These are phyloP conservation scores for Tricholoma terreum DNA, from an alignment of 768 basidiomycete genomes.

Conservation along the genomic window DNA sequence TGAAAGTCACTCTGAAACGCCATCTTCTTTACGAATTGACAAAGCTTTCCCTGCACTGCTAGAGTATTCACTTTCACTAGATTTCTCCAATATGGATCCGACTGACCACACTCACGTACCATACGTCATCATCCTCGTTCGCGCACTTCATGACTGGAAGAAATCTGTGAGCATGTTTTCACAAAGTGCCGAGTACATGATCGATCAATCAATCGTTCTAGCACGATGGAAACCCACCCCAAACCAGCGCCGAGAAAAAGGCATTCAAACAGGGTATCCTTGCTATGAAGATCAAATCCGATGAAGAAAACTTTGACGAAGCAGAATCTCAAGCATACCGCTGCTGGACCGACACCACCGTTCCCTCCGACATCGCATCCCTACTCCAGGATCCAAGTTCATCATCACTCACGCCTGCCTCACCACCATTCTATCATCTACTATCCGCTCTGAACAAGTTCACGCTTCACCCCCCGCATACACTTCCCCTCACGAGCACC, in stretches of 20 bases:
- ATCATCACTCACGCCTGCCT: conserved; percentile 35
- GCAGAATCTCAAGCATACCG: conserved; percentile 87
- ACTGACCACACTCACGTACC: conserved; percentile 91
- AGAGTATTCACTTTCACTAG: conserved; percentile 65
- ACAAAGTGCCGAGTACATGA: neutral
- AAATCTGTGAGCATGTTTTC: conserved; percentile 46
- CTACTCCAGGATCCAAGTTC: conserved; percentile 66
- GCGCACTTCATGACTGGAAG: conserved; percentile 82
- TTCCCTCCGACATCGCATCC: conserved; percentile 63
- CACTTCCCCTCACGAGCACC: conserved; percentile 79
- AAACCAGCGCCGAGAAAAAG: conserved; percentile 62
- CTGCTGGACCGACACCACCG: conserved; percentile 56
- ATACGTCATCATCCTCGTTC: conserved; percentile 85
- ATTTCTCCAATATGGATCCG: conserved; percentile 77
- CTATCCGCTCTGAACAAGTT: conserved; percentile 72
- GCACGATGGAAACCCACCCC: conserved; percentile 66
- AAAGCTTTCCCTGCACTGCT: conserved; percentile 82
- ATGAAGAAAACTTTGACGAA: conserved; percentile 98
- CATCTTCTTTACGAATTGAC: conserved; percentile 80
- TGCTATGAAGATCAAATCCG: conserved; percentile 65
- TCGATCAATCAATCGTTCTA: conserved; percentile 22
- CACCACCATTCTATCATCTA: conserved; percentile 75
- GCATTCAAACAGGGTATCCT: conserved; percentile 70
- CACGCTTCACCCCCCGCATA: conserved; percentile 49
- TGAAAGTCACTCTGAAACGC: conserved; percentile 79